A percentile compares a stretch with the other conserved stretches of the same genome.
Evolutionary conservation across 2,329 filamentous ascomycete species (phyloP).

Genomic region (Botrytis sinoallii): DNA sequence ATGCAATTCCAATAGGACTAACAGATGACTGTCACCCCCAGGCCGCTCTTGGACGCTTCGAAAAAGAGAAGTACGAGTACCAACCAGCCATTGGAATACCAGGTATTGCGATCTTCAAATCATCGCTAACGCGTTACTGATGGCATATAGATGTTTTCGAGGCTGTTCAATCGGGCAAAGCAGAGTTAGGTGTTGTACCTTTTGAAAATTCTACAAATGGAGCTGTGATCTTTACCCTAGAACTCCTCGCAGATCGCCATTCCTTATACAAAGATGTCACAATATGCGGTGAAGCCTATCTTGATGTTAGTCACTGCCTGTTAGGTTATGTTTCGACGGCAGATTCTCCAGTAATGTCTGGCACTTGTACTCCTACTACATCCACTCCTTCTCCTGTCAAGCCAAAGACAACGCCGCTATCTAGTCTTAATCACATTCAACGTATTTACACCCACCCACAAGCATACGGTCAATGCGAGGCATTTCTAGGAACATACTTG

Average conservation of each 20-base stretch:
- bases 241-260: slow-evolving; percentile 77
- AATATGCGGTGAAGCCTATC: slow-evolving; percentile 80
- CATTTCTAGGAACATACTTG: slow-evolving; percentile 68
- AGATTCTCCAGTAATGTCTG: slow-evolving; percentile 40
- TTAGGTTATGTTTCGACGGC: slow-evolving; percentile 50
- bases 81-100: slow-evolving; percentile 22
- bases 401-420: slow-evolving; percentile 48
- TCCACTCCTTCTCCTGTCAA: slow-evolving; percentile 45
- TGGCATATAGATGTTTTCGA: slow-evolving; percentile 72
- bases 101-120: slow-evolving; percentile 24
- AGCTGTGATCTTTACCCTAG: slow-evolving; percentile 83
- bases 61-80: slow-evolving; percentile 29
- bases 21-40: slow-evolving; percentile 39
- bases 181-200: slow-evolving; percentile 76
- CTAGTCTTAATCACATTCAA: slow-evolving; percentile 59
- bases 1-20: slow-evolving; percentile 25
- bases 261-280: slow-evolving; percentile 62
- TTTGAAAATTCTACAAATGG: slow-evolving; percentile 97
- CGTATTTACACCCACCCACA: slow-evolving; percentile 92
- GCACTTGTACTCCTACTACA: slow-evolving; percentile 50
- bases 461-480: slow-evolving; percentile 86
- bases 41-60: slow-evolving; percentile 53
- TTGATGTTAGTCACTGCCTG: slow-evolving; percentile 85
- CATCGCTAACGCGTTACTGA: background rate
- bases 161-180: slow-evolving; percentile 64